Conservation (phyloP, 805 yeast species). For the Maudiozyma barnettii region DNA sequence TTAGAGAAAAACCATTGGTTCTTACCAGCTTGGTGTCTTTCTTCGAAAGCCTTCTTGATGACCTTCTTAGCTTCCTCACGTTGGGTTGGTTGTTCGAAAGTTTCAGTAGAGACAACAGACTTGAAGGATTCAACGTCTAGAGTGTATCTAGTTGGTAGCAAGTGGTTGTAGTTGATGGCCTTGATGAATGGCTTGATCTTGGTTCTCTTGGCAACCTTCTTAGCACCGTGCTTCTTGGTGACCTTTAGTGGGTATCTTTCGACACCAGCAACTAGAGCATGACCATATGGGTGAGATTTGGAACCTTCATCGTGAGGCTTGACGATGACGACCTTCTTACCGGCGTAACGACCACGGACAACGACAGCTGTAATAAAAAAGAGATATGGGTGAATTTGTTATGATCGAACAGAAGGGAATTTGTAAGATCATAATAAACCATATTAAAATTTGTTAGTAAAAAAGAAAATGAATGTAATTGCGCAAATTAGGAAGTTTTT, state of each 20-base stretch:
- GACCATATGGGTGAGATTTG: constrained; percentile 97
- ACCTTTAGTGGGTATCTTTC: constrained; percentile 98
- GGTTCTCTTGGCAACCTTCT: constrained; percentile 95
- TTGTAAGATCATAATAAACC: background rate
- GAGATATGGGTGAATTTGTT: background rate
- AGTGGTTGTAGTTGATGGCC: constrained; percentile 98
- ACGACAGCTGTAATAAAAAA: constrained; percentile 63
- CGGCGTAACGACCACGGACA: constrained; percentile 99
- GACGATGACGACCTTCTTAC: constrained; percentile 98
- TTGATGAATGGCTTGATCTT: constrained; percentile 98
- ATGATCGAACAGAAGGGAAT: background rate
- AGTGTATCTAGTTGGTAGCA: constrained; percentile 99
- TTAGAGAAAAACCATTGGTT: constrained; percentile 99
- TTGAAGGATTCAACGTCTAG: constrained; percentile 95
- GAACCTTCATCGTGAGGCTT: constrained; percentile 98
- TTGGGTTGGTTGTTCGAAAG: constrained; percentile 95
- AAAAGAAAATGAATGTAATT: background rate
- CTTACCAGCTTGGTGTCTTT: constrained; percentile 98
- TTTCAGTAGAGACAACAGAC: constrained; percentile 81
- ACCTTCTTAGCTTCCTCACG: constrained; percentile 98
- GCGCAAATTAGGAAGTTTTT: too few species aligned
- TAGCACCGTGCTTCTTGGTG: constrained; percentile 87
- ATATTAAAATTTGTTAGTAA: background rate
- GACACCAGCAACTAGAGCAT: constrained; percentile 98
- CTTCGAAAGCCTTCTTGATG: constrained; percentile 98